These are phyloP conservation scores for Madurella fahalii DNA, from an alignment of 2,329 filamentous ascomycete genomes.

Conservation along the genomic window DNA sequence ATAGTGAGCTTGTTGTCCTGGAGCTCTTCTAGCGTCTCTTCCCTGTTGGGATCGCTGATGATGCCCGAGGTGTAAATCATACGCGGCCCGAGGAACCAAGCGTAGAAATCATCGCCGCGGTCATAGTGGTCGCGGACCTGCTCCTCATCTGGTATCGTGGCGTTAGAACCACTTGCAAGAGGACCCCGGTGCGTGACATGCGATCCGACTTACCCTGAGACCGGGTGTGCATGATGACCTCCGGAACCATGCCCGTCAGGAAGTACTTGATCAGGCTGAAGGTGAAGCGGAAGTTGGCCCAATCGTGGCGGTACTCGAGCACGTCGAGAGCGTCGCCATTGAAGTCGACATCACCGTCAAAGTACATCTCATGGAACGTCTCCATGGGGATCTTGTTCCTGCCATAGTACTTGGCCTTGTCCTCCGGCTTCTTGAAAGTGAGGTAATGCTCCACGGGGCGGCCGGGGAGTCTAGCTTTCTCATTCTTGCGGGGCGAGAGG, in stretches of 20 bases:
- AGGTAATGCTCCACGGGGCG: conserved; percentile 89
- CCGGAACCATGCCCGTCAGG: conserved; percentile 79
- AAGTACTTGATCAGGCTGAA: conserved; percentile 82
- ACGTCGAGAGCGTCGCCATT: conserved; percentile 88
- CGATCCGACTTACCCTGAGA: conserved; percentile 62
- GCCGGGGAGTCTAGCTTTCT: conserved; percentile 83
- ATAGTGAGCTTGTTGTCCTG: conserved; percentile 96
- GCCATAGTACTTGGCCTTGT: conserved; percentile 66
- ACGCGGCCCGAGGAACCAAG: conserved; percentile 94
- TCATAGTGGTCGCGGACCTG: conserved; percentile 98
- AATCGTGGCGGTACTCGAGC: conserved; percentile 93
- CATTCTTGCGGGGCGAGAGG: conserved; percentile 83
- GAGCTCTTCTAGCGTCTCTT: conserved; percentile 89
- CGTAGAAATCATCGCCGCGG: conserved; percentile 96
- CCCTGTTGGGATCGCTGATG: conserved; percentile 79
- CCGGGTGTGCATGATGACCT: conserved; percentile 87
- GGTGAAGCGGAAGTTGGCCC: conserved; percentile 93
- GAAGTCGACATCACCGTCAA: conserved; percentile 90
- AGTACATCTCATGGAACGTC: conserved; percentile 98
- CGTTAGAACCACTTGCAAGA: not conserved
- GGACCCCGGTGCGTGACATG: not conserved
- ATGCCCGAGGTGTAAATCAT: conserved; percentile 99
- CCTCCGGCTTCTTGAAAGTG: conserved; percentile 66
- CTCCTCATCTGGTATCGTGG: conserved; percentile 70
- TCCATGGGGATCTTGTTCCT: conserved; percentile 81